Conservation (phyloP, 495 filamentous ascomycete species). For the Xylaria grammica region DNA sequence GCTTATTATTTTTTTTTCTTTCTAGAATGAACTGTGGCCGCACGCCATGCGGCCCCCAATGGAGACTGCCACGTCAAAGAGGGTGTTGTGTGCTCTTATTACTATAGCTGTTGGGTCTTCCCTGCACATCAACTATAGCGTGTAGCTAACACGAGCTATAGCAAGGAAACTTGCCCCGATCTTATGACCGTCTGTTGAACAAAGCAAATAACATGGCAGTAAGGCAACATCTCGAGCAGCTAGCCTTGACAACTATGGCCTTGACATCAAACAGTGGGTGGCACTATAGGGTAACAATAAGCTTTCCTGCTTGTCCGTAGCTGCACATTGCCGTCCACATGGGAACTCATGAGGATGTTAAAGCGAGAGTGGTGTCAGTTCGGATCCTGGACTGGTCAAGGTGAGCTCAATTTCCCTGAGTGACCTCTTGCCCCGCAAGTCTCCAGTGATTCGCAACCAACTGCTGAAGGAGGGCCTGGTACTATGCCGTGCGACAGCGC, state of each 20-base stretch:
- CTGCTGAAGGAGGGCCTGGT: constrained; percentile 35
- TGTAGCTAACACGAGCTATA: constrained; percentile 35
- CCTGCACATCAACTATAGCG: constrained; percentile 34
- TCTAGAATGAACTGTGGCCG: constrained; percentile 28
- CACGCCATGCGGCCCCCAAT: constrained; percentile 29
- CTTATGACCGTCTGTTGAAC: constrained; percentile 6
- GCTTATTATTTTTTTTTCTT: constrained; percentile 20
- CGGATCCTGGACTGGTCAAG: constrained; percentile 33
- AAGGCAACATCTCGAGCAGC: constrained; percentile 28
- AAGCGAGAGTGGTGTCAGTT: constrained; percentile 33
- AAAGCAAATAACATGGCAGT: constrained; percentile 25
- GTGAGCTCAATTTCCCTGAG: constrained; percentile 31
- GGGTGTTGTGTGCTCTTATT: constrained; percentile 22
- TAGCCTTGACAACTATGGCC: constrained; percentile 22
- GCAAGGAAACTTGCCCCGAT: constrained; percentile 32
- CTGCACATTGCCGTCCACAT: constrained; percentile 39
- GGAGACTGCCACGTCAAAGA: constrained; percentile 32
- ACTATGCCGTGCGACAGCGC: constrained; percentile 37
- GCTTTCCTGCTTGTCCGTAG: constrained; percentile 32
- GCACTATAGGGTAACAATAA: constrained; percentile 27
- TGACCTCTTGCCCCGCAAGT: constrained; percentile 30
- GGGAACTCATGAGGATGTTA: constrained; percentile 28
- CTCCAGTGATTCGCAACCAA: constrained; percentile 33
- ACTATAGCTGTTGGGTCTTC: constrained; percentile 32
- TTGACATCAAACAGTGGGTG: constrained; percentile 17